phyloP scores from a whole-genome alignment of 164 flowering plant genomes.

The Euptelea pleiosperma region DNA sequence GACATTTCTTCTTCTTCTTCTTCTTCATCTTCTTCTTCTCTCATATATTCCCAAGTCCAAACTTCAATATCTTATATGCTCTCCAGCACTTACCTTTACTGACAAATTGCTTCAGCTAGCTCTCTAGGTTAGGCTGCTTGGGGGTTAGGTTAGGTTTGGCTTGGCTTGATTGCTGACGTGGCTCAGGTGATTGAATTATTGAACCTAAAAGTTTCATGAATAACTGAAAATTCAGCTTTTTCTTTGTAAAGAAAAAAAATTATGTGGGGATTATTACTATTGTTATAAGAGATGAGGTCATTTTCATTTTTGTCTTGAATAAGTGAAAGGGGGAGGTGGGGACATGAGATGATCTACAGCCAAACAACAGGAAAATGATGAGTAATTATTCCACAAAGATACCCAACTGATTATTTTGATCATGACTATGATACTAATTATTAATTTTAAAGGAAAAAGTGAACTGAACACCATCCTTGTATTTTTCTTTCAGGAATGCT shows the following conservation, averaged over 20 bases:
- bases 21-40: slow-evolving; percentile 15
- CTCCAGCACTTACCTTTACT: slow-evolving; percentile 25
- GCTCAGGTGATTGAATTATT: slow-evolving; percentile 58
- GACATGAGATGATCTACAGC: slow-evolving; percentile 28
- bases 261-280: too few relatives aligned
- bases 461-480: too few relatives aligned
- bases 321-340: slow-evolving; percentile 32
- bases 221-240: too few relatives aligned
- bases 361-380: slow-evolving; percentile 46
- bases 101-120: too few relatives aligned
- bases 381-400: slow-evolving; percentile 51
- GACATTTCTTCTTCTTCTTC: slow-evolving; percentile 37
- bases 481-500: too few relatives aligned
- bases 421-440: too few relatives aligned
- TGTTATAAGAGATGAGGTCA: too few relatives aligned
- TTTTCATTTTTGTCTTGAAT: slow-evolving; percentile 18
- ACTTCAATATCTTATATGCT: slow-evolving; percentile 30
- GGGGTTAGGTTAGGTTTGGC: slow-evolving; percentile 21
- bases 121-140: too few relatives aligned
- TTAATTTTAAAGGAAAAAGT: too few relatives aligned
- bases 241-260: too few relatives aligned
- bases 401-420: slow-evolving; percentile 49
- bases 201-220: slow-evolving; percentile 43
- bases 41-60: slow-evolving; percentile 44
- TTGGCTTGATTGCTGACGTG: slow-evolving; percentile 30